These are phyloP conservation scores for Psidium guajava DNA, from an alignment of 345 rosid species.

Conservation along the genomic window DNA sequence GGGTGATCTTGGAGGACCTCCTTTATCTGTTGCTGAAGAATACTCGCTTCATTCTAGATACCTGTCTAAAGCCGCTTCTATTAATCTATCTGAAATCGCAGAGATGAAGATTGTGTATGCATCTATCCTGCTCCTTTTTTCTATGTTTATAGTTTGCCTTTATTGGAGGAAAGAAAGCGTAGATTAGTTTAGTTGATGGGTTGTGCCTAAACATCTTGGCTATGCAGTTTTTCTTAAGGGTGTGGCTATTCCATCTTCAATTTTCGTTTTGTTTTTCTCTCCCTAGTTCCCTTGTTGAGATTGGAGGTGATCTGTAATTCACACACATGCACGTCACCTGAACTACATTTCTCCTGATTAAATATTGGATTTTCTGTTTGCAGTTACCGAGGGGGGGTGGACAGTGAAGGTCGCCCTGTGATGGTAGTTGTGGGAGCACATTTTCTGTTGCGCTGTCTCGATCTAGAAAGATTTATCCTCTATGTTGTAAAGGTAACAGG, in stretches of 20 bases:
- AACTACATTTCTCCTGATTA: not conserved
- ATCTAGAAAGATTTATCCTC: conserved; percentile 83
- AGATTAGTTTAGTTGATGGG: not conserved
- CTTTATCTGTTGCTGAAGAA: conserved; percentile 90
- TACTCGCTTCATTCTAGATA: conserved; percentile 95
- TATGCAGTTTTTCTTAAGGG: not conserved
- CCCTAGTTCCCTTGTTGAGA: not conserved
- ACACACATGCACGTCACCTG: not conserved
- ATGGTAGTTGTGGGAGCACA: conserved; percentile 99
- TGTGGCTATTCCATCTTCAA: not conserved
- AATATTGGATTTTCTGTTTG: not conserved
- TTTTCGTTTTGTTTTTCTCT: not conserved
- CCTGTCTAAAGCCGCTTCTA: conserved; percentile 87
- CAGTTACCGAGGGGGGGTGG: conserved; percentile 96
- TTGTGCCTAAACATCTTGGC: not conserved
- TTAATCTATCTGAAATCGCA: conserved; percentile 91
- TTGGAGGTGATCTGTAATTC: not conserved
- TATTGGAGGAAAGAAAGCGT: not conserved
- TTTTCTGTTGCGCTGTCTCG: conserved; percentile 90
- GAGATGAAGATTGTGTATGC: conserved; percentile 98
- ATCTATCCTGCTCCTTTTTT: not conserved
- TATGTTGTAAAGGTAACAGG: conserved; percentile 63
- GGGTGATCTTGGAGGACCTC: conserved; percentile 82
- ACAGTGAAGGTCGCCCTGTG: conserved; percentile 91
- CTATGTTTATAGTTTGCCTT: not conserved